Conservation (phyloP, 305 asterid genomes). For the Fraxinus velutina region DNA sequence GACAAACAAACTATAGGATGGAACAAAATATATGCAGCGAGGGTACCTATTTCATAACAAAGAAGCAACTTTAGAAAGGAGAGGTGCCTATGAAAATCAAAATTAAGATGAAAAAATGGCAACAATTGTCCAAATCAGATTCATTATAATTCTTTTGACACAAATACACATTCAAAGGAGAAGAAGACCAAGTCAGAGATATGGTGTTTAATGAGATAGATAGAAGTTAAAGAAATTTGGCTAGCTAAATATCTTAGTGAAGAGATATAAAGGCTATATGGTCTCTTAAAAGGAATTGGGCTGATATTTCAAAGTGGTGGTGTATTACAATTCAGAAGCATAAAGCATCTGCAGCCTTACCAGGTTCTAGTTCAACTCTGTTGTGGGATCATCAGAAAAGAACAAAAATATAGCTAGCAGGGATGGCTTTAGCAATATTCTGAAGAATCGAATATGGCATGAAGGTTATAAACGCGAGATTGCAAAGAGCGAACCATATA, state of each 20-base stretch:
- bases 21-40: slow-evolving; percentile 14
- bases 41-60: neutral
- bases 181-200: slow-evolving; percentile 4
- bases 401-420: neutral
- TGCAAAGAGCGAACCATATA: neutral
- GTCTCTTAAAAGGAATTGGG: neutral
- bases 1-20: slow-evolving; percentile 12
- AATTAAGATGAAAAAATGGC: neutral
- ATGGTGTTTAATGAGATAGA: neutral
- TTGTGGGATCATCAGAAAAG: neutral
- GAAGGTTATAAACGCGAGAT: neutral
- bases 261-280: neutral
- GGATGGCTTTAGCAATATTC: neutral
- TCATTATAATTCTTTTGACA: neutral
- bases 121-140: neutral
- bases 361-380: slow-evolving; percentile 6
- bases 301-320: neutral
- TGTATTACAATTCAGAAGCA: neutral
- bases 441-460: neutral
- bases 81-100: neutral
- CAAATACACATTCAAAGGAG: neutral
- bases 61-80: neutral
- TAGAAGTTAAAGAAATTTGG: neutral
- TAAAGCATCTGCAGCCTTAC: neutral
- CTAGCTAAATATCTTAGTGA: neutral